A percentile compares a stretch with the other conserved stretches of the same genome.
phyloP scores from a whole-genome alignment of 2,329 filamentous ascomycete species.

The Aspergillus caelatus region DNA sequence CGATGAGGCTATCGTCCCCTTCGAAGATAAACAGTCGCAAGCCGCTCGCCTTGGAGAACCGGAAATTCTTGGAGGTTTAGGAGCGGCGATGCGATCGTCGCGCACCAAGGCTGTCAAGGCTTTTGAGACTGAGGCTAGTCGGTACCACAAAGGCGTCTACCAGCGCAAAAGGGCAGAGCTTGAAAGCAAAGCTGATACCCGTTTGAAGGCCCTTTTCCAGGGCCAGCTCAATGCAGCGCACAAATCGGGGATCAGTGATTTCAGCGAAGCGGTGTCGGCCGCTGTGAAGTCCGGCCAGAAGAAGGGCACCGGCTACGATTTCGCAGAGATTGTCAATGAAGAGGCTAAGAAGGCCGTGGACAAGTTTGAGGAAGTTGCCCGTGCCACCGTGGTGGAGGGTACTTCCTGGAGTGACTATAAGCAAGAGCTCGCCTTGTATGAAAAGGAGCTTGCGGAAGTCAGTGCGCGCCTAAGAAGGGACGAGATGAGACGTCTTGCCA shows the following conservation, averaged over 20 bases:
- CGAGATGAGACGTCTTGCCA: conserved; percentile 91
- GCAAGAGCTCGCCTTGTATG: conserved; percentile 76
- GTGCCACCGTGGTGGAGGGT: conserved; percentile 74
- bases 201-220: conserved; percentile 83
- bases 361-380: conserved; percentile 75
- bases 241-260: conserved; percentile 80
- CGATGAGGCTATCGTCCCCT: conserved; percentile 75
- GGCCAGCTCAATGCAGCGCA: conserved; percentile 88
- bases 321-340: conserved; percentile 85
- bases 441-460: conserved; percentile 88
- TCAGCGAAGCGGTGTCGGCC: conserved; percentile 82
- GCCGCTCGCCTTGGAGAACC: conserved; percentile 72
- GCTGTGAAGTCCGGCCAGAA: conserved; percentile 93
- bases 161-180: conserved; percentile 81
- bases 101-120: conserved; percentile 73
- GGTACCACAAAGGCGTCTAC: conserved; percentile 97
- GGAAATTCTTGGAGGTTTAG: conserved; percentile 73
- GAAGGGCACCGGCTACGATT: conserved; percentile 87
- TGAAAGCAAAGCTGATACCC: conserved; percentile 81
- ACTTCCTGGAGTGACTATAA: conserved; percentile 86
- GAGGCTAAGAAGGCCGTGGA: conserved; percentile 78
- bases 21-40: conserved; percentile 84
- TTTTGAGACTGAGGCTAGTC: conserved; percentile 88
- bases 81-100: conserved; percentile 70
- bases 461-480: conserved; percentile 84